These are phyloP conservation scores for Beauveria sp. DNA, from an alignment of 2,329 filamentous ascomycete species.

Conservation along the genomic window DNA sequence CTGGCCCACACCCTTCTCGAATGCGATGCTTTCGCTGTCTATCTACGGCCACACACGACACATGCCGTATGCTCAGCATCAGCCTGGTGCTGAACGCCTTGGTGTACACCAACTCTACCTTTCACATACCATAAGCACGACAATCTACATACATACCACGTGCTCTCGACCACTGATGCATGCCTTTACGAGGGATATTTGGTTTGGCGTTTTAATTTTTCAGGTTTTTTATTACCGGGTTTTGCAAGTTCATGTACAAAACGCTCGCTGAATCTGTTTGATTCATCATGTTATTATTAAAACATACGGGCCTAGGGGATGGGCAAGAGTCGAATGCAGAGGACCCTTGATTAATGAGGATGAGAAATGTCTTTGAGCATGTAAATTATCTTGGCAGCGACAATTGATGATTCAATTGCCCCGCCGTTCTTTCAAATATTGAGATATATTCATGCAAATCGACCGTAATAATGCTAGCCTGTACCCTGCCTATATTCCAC, in stretches of 20 bases:
- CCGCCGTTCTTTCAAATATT: background rate
- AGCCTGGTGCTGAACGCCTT: slow-evolving; percentile 1
- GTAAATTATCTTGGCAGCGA: background rate
- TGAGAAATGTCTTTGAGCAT: background rate
- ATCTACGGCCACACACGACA: background rate
- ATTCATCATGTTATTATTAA: background rate
- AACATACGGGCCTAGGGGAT: background rate
- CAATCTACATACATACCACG: background rate
- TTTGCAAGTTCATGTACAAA: background rate
- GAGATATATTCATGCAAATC: background rate
- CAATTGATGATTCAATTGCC: background rate
- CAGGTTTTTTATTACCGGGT: background rate
- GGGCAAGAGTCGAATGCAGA: background rate
- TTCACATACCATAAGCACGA: background rate
- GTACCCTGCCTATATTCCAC: background rate
- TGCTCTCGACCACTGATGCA: background rate
- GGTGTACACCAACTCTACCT: background rate
- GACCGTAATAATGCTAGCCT: background rate
- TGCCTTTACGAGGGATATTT: background rate
- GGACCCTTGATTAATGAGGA: slow-evolving; percentile 7
- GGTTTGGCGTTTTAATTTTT: background rate
- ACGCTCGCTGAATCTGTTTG: background rate
- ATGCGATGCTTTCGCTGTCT: background rate
- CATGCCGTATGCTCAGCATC: background rate
- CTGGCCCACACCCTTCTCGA: background rate